Base-by-base conservation (phyloP, 257 asterid species). In the Solanum appendiculatum region DNA sequence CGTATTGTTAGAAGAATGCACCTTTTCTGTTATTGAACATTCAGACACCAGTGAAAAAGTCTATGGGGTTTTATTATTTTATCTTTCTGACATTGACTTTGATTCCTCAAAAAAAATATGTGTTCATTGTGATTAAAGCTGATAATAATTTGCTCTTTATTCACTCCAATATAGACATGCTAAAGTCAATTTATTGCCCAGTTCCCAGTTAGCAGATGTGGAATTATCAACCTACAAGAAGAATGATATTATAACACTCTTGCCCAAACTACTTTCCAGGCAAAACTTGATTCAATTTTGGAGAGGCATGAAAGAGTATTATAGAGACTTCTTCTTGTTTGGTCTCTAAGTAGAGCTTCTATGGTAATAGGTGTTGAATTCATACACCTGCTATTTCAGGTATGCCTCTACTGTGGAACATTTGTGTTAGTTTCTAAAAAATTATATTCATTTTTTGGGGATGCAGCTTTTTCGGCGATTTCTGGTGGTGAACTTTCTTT, bases 351-450 rank as follows among this genome's bases (percentile, higher is more conserved):
- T 87, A 98, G 98, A 74, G 98, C 98, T 93, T 95, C 97, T 95
- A 95, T 95, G 98, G 98, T 95, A 86, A 95, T 95, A 85, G 98
- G 98, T 25, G 98, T 89, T 98, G 98, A 75, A 92, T 95, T 77
- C 92, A 94, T 88, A 92, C 98, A n/a, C 98, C 98, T 11, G 94
- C 98, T 4, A 90, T 95, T 90, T 95, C 98, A 31, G 98, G 98
- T 95, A 88, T 69, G 64, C 15, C 48, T 14, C 4, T 1, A 42
- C 5, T 63, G 40, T 60, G 33, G 23, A 7, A 27, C 42, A 64
- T 27, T 83, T 14, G 34, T 80, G 63, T 40, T 27, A 46, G 34
- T 58, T 33, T 86, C 6, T 12, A 72, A 37, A 73, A 23, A 63
- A 5, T 63, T n/a, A 86, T 31, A 40, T 64, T 88, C 86, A 27